Evolutionary conservation across 805 yeast genomes (phyloP).

Genomic region (Saccharomycopsis sp.): DNA sequence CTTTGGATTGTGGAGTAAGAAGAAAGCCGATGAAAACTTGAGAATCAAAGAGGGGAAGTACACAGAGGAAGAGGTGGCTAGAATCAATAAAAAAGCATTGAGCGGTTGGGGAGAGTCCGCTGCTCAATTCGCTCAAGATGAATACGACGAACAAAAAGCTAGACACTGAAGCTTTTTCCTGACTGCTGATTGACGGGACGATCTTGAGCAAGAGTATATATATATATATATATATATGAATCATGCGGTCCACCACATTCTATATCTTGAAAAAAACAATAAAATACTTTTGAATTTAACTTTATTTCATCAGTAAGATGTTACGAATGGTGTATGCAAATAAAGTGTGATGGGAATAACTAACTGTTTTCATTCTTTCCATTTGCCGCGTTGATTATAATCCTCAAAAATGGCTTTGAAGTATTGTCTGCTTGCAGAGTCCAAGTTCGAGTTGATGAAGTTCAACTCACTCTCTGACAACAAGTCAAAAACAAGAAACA

Average conservation of each 20-base stretch:
- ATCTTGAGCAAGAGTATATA: neutral
- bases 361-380: constrained; percentile 43
- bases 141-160: constrained; percentile 26
- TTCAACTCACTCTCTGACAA: constrained; percentile 59
- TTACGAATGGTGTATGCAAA: neutral
- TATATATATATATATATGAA: neutral
- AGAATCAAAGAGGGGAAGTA: constrained; percentile 23
- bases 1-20: constrained; percentile 17
- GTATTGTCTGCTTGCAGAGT: constrained; percentile 57
- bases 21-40: constrained; percentile 20
- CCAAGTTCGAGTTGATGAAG: constrained; percentile 54
- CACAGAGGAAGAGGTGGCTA: constrained; percentile 29
- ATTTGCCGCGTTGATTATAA: constrained; percentile 70
- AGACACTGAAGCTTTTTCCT: too few relatives aligned
- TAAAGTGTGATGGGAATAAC: neutral
- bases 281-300: neutral
- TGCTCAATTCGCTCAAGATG: constrained; percentile 35
- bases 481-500: constrained; percentile 59
- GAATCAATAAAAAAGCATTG: constrained; percentile 29
- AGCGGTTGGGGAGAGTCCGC: constrained; percentile 43
- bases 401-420: constrained; percentile 61
- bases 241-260: neutral
- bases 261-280: neutral
- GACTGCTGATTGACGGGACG: constrained; percentile 11
- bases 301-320: too few relatives aligned